Base-by-base conservation (phyloP, 2,329 filamentous ascomycete species). In the Macrophomina pseudophaseolina region DNA sequence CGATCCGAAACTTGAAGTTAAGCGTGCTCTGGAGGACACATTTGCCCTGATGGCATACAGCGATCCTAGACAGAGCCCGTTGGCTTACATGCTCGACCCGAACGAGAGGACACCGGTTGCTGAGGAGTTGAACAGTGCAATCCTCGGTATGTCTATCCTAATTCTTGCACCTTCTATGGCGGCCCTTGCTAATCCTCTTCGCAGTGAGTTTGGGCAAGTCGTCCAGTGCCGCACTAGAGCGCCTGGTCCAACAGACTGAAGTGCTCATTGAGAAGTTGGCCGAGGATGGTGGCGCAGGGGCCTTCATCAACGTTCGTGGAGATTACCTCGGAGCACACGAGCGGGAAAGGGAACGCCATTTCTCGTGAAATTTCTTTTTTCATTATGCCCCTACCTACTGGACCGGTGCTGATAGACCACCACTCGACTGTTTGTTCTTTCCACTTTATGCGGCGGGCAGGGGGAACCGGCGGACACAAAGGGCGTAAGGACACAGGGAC, bases 91-190 rank as follows among this genome's bases (percentile, higher is more conserved):
- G 68, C 82, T 99, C 66, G 92, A 97, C 72, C 84, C 86, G 46
- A 87, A 86, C 63, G 93, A 92, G 1, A 84, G 95, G 51, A 87
- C 89, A 18, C 84, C 88, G 18, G 92, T 98, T 48, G 94, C 94
- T 8, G 95, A 99, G 80, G 94, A 97, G 78, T 83, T 99, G 66
- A 98, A 98, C 78, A 92, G 92, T 68, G 94, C 93, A 54, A 97
- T 99, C 72, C 79, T 99, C 68, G 88, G 93, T 97, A 74, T 52
- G 71, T 75, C 51, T 67, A 30, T 28, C 38, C n/a, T 46, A 52
- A 18, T 40, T 23, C 7, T 18, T 60, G 40, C 23, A 23, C 23
- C 5, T 5, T 2, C 54, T 40, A 35, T 12, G 30, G 33, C 35
- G 35, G 35, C 32, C 0, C 11, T 66, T 68, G 72, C 74, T 80